Conservation (phyloP, 2,329 filamentous ascomycete genomes). For the Pseudogymnoascus sp. region DNA sequence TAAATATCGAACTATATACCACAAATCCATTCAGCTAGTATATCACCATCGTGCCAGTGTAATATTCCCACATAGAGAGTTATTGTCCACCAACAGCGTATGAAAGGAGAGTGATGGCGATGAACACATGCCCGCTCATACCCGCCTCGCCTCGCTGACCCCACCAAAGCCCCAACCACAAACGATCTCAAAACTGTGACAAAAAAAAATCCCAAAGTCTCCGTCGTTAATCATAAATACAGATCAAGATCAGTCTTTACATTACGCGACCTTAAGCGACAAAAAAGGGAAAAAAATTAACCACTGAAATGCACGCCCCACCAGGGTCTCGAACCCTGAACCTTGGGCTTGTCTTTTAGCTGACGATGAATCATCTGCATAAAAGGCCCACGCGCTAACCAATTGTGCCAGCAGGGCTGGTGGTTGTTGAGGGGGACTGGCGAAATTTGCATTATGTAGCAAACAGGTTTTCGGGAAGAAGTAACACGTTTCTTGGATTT, state of each 20-base stretch:
- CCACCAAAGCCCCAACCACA: not conserved
- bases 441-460: not conserved
- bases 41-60: not conserved
- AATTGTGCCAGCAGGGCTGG: conserved; percentile 7
- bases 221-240: not conserved
- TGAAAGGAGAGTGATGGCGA: not conserved
- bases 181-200: no score
- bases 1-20: not conserved
- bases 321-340: conserved; percentile 7
- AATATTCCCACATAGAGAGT: not conserved
- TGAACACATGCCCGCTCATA: not conserved
- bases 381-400: conserved; percentile 8
- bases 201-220: not conserved
- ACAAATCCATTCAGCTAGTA: not conserved
- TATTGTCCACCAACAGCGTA: not conserved
- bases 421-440: not conserved
- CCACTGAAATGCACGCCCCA: not conserved
- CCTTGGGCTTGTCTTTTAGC: conserved; percentile 6
- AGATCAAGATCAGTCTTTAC: not conserved
- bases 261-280: not conserved
- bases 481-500: not conserved
- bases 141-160: not conserved
- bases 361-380: not conserved
- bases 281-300: not conserved
- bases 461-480: not conserved